Percentiles rank a stretch among this genome's conserved stretches.
Conservation (phyloP, 805 yeast species). For the Kodamaea jinghongensis region DNA sequence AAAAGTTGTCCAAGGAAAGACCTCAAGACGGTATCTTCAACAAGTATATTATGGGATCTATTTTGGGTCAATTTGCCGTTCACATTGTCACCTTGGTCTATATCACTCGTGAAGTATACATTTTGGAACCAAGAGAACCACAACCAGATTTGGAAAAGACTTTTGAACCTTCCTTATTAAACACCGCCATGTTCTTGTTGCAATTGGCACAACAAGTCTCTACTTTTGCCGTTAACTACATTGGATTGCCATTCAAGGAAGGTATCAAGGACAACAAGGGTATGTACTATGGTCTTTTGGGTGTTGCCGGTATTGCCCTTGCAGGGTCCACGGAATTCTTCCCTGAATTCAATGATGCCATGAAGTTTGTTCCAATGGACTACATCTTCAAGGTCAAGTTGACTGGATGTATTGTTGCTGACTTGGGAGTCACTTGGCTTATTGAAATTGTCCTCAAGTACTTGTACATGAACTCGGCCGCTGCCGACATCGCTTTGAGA, state of each 20-base stretch:
- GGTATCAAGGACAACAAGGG: constrained; percentile 87
- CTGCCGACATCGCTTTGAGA: constrained; percentile 82
- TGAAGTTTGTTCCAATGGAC: constrained; percentile 88
- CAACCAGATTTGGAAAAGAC: constrained; percentile 85
- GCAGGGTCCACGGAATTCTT: constrained; percentile 91
- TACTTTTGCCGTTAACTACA: constrained; percentile 96
- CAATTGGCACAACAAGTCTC: constrained; percentile 96
- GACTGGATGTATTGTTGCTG: constrained; percentile 69
- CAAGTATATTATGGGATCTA: constrained; percentile 94
- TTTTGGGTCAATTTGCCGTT: constrained; percentile 92
- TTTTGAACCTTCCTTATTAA: constrained; percentile 84
- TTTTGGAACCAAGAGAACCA: constrained; percentile 89
- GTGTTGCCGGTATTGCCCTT: constrained; percentile 84
- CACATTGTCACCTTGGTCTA: constrained; percentile 82
- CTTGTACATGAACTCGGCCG: constrained; percentile 85
- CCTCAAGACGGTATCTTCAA: constrained; percentile 98
- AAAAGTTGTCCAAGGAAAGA: constrained; percentile 86
- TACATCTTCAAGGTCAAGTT: constrained; percentile 70
- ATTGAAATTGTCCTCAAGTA: constrained; percentile 79
- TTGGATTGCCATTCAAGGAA: constrained; percentile 95
- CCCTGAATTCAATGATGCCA: constrained; percentile 90
- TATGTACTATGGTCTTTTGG: constrained; percentile 92
- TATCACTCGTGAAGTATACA: constrained; percentile 78
- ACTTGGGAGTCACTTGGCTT: constrained; percentile 71
- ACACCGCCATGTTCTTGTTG: constrained; percentile 92